These are phyloP conservation scores for Pleurotus pulmonarius DNA, from an alignment of 768 basidiomycete species.

Conservation along the genomic window DNA sequence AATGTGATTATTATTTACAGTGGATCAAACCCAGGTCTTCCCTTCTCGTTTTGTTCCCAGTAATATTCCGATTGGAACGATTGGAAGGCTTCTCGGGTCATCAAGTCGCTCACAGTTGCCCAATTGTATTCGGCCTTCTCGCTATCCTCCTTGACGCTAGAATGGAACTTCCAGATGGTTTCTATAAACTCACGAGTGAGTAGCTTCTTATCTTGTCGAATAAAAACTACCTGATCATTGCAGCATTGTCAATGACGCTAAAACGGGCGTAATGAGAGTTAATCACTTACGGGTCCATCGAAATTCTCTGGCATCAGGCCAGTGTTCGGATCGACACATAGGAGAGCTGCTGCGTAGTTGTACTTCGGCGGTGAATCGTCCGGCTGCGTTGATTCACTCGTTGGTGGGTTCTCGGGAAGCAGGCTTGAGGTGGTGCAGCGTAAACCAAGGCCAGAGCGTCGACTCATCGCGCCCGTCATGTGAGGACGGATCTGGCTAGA, in stretches of 20 bases:
- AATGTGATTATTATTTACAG: neutral
- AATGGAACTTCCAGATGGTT: neutral
- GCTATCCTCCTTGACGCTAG: neutral
- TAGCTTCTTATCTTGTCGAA: neutral
- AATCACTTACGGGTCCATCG: neutral
- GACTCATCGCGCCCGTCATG: no score
- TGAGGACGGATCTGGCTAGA: no score
- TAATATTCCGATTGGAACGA: neutral
- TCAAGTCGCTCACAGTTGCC: conserved; percentile 5
- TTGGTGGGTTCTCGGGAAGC: no score
- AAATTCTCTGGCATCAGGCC: neutral
- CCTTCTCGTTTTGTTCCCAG: neutral
- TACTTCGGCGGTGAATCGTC: neutral
- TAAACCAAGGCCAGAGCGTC: no score
- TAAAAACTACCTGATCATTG: neutral
- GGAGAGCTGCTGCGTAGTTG: neutral
- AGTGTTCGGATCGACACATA: neutral
- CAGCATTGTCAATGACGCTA: neutral
- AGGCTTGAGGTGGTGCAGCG: no score
- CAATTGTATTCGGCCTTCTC: neutral
- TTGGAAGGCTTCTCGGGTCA: neutral
- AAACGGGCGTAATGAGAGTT: neutral
- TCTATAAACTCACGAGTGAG: conserved; percentile 3
- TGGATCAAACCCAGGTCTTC: conserved; percentile 1
- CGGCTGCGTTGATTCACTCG: no score